Percentiles rank a stretch among this genome's conserved stretches.
phyloP scores from a whole-genome alignment of 352 stramenopile genomes.

The Globisporangium mamillatum region DNA sequence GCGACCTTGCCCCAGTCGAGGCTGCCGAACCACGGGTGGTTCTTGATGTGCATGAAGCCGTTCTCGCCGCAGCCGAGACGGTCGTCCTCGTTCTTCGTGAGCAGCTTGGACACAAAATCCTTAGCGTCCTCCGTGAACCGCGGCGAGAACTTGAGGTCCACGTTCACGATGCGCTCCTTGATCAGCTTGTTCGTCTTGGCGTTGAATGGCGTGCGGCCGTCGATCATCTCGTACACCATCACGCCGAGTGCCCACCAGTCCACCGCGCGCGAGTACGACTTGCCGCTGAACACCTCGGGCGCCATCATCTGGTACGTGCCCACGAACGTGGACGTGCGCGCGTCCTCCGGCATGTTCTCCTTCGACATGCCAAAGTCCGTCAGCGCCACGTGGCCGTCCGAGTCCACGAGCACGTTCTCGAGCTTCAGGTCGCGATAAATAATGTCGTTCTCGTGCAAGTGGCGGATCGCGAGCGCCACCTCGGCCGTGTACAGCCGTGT shows the following conservation, averaged over 20 bases:
- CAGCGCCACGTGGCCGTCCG: constrained; percentile 94
- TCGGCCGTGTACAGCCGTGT: constrained; percentile 96
- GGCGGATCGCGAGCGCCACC: constrained; percentile 94
- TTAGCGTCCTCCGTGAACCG: constrained; percentile 82
- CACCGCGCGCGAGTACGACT: constrained; percentile 86
- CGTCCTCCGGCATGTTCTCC: constrained; percentile 91
- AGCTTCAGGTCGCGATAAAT: constrained; percentile 98
- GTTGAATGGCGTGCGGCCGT: constrained; percentile 85
- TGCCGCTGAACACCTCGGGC: constrained; percentile 85
- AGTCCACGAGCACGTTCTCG: constrained; percentile 97
- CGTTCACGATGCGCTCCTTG: constrained; percentile 81
- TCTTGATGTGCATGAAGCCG: constrained; percentile 86
- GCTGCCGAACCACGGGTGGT: constrained; percentile 83
- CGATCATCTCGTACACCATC: constrained; percentile 90
- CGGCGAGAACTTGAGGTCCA: constrained; percentile 79
- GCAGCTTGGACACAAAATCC: constrained; percentile 82
- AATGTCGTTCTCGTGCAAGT: constrained; percentile 93
- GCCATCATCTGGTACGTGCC: constrained; percentile 93
- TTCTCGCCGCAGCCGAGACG: constrained; percentile 91
- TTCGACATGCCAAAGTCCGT: constrained; percentile 99
- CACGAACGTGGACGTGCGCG: constrained; percentile 86
- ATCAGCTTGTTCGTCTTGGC: constrained; percentile 85
- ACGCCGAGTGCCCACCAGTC: constrained; percentile 89
- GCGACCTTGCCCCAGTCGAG: constrained; percentile 86
- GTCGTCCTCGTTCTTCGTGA: constrained; percentile 92